Base-by-base conservation (phyloP, 331 rosid genomes). In the Dryas integrifolia region DNA sequence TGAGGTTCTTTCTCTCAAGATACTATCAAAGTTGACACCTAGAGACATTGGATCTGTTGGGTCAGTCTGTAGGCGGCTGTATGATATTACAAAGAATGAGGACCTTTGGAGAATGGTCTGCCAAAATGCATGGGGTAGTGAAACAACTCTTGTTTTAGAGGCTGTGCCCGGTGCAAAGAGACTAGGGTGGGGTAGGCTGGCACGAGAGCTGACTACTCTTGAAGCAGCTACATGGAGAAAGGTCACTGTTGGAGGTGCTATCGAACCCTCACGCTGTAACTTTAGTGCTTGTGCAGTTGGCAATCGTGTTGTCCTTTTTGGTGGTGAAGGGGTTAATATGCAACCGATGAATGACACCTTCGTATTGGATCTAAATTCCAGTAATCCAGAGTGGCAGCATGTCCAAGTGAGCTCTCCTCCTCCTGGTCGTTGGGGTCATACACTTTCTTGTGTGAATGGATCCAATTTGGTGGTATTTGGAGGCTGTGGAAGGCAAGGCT, bases 151-250 rank as follows among this genome's bases (percentile, higher is more conserved):
- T 72, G 88, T 92, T 81, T 83, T 95, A 78, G 98, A 92, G 86
- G 83, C 97, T 15, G 97, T 95, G 52, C 96, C 99, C 67, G 98
- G 98, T 81, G 98, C 99, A 10, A 95, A 85, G 88, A 88, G 96
- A 73, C 92, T 95, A 21, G 98, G 97, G 47, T 95, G 99, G 99
- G 98, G 93, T 76, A 83, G 93, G 67, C 76, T 95, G 60, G 99
- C 99, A 8, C 82, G 96, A 85, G 99, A 95, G 71, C 72, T 95
- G 82, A 95, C 99, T n/a, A 95, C 99, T 72, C 99, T 95, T 53
- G 99, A 95, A 85, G 97, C 96, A 60, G 92, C 99, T 7, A 88
- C 98, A n/a, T 95, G 99, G 99, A 88, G 98, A 52, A 95, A 95
- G 84, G 83, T 95, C 67, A 92, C 93, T 6, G 98, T 95, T 65